Evolutionary conservation across 2,329 filamentous ascomycete species (phyloP).

Genomic region (Fusarium haematococcum): DNA sequence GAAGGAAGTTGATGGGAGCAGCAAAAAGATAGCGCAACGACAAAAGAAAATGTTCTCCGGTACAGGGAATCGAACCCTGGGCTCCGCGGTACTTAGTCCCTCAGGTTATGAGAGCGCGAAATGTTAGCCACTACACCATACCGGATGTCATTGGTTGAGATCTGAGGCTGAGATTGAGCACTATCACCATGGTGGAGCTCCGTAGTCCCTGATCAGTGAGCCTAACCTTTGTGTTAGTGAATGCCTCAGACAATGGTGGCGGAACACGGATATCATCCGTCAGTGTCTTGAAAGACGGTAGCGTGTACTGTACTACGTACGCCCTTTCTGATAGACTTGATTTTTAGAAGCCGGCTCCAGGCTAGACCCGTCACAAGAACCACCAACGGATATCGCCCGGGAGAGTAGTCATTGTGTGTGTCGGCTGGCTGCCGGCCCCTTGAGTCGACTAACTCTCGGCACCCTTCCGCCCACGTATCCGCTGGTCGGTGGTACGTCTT

Average conservation of each 20-base stretch:
- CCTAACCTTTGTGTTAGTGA: not conserved
- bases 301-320: too few relatives aligned
- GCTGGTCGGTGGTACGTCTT: not conserved
- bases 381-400: not conserved
- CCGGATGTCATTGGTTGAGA: not conserved
- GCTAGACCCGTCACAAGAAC: not conserved
- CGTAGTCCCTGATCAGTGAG: not conserved
- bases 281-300: not conserved
- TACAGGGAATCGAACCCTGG: not conserved
- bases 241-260: not conserved
- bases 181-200: not conserved
- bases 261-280: not conserved
- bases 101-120: not conserved
- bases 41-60: not conserved
- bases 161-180: fast-evolving
- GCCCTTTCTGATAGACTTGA: not conserved
- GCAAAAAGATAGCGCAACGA: not conserved
- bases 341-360: not conserved
- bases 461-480: not conserved
- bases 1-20: not conserved
- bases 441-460: not conserved
- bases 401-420: not conserved
- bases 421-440: not conserved
- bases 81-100: not conserved
- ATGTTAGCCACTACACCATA: constrained; percentile 25